Conservation (phyloP, 352 stramenopile genomes). For the Blastocystis hominis region DNA sequence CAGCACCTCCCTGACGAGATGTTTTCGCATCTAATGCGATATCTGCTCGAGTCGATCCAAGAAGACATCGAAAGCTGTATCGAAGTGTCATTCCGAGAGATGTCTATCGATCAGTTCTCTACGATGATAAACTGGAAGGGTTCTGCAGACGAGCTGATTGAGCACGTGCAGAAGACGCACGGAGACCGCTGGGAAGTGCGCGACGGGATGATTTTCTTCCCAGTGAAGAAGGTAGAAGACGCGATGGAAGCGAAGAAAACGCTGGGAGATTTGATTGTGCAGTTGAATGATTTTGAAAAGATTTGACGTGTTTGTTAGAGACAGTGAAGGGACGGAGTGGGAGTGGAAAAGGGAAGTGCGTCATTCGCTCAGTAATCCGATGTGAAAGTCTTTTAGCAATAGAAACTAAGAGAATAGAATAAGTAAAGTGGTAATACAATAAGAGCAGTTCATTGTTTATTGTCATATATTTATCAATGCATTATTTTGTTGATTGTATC, state of each 20-base stretch:
- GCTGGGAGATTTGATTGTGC: constrained; percentile 19
- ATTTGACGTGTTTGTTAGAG: constrained; percentile 54
- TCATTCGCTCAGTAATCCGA: no score
- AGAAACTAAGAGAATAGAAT: no score
- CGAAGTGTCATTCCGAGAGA: background rate
- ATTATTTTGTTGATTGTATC: no score
- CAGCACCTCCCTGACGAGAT: background rate
- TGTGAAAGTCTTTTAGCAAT: no score
- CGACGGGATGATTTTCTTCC: background rate
- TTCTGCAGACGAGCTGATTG: background rate
- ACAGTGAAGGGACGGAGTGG: no score
- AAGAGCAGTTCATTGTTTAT: no score
- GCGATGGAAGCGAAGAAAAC: background rate
- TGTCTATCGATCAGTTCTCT: background rate
- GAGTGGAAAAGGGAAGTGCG: no score
- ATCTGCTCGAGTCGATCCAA: background rate
- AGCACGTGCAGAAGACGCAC: background rate
- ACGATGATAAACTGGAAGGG: background rate
- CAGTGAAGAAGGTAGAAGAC: background rate
- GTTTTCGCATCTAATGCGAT: constrained; percentile 9
- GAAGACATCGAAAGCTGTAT: constrained; percentile 28
- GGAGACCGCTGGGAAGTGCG: background rate
- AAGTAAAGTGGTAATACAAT: no score
- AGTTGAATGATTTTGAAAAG: constrained; percentile 28
- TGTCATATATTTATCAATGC: no score